Evolutionary conservation across 164 flowering plant species (phyloP).

Genomic region (Berberis thunbergii): DNA sequence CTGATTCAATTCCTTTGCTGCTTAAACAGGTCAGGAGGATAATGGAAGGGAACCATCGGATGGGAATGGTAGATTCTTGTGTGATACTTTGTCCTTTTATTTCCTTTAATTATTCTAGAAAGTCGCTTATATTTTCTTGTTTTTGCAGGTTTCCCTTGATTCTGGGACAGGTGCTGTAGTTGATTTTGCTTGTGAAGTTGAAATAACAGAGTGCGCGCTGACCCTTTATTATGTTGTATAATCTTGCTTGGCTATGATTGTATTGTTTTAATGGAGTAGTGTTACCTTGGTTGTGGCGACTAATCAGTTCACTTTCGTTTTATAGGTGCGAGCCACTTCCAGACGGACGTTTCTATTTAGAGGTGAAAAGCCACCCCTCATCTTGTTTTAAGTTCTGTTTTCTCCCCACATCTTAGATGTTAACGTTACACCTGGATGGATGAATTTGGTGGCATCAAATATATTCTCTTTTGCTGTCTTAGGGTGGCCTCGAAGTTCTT

Average conservation of each 20-base stretch:
- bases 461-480: no score
- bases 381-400: background rate
- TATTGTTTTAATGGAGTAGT: background rate
- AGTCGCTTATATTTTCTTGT: constrained; percentile 5
- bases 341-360: constrained; percentile 89
- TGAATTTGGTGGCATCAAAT: no score
- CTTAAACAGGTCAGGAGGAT: constrained; percentile 69
- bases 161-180: constrained; percentile 67
- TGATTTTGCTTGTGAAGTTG: constrained; percentile 95
- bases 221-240: background rate
- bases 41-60: constrained; percentile 95
- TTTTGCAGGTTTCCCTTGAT: constrained; percentile 60
- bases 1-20: constrained; percentile 1
- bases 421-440: no score
- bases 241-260: background rate
- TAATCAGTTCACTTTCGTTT: background rate
- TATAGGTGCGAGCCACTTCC: constrained; percentile 94
- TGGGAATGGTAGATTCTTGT: constrained; percentile 81
- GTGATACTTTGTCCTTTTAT: constrained; percentile 8
- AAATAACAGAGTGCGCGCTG: constrained; percentile 78
- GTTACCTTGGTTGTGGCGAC: background rate
- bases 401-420: background rate
- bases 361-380: constrained; percentile 37
- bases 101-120: background rate
- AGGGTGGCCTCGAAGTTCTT: no score